Evolutionary conservation across 805 yeast species (phyloP), one percentile per base, ranked within the genome.

Genomic region (Jamesozyma gamospora): DNA sequence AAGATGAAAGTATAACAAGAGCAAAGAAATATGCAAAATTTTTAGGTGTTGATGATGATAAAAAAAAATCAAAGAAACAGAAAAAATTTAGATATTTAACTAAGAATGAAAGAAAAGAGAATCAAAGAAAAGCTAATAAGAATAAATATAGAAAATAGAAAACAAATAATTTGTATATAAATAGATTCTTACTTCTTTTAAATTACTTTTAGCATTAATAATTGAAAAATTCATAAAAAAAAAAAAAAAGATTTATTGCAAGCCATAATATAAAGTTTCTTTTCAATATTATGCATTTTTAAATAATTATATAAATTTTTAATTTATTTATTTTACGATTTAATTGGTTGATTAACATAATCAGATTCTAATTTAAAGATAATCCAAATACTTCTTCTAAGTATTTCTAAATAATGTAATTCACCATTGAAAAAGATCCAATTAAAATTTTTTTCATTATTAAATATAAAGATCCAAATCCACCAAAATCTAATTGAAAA

Each of bases 301-400:
- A n/a, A n/a, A n/a, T n/a, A n/a, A n/a, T n/a, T n/a, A n/a, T n/a
- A n/a, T n/a, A n/a, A n/a, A n/a, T n/a, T n/a, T n/a, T n/a, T n/a
- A n/a, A n/a, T n/a, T n/a, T n/a, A n/a, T n/a, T n/a, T n/a, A n/a
- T n/a, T 19, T 34, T 31, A 39, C 18, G 28, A 29, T 29, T 40
- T 40, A 17, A 28, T 12, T 13, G 28, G 28, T 30, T 40, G 42
- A 11, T 32, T 17, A 7, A 53, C 53, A 54, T 69, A 78, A 55
- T 90, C 96, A 25, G 82, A 74, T 49, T 92, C 97, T 14, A 88
- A 63, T 53, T 92, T 80, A 55, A 90, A 66, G 44, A 84, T 72
- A 32, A 87, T 75, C 99, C 99, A 92, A 37, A 86, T 62, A 77
- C 88, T 84, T 55, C 98, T 72, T 62, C 98, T 71, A 8, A 79